These are phyloP conservation scores for Candida koratica DNA, from an alignment of 805 yeast species.

Conservation along the genomic window DNA sequence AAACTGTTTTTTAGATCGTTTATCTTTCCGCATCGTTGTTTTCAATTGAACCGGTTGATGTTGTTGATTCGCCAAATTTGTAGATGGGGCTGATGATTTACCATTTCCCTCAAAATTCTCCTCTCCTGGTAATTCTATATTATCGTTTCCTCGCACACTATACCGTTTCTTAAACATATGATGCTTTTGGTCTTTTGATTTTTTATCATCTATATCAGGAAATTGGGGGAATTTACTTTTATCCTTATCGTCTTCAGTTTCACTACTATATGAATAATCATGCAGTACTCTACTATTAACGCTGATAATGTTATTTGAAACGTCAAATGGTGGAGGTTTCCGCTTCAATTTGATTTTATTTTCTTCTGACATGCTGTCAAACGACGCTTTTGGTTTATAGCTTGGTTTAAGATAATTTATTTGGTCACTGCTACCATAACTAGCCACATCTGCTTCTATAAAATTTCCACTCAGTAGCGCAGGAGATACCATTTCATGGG, in stretches of 20 bases:
- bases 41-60: slow-evolving; percentile 39
- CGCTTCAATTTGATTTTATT: slow-evolving; percentile 17
- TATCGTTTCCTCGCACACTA: slow-evolving; percentile 14
- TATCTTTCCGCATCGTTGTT: slow-evolving; percentile 49
- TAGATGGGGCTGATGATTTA: slow-evolving; percentile 15
- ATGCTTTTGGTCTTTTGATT: slow-evolving; percentile 12
- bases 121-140: slow-evolving; percentile 8
- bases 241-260: slow-evolving; percentile 7
- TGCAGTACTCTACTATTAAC: slow-evolving; percentile 13
- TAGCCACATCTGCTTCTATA: slow-evolving; percentile 20
- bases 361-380: slow-evolving; percentile 12
- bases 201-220: slow-evolving; percentile 24
- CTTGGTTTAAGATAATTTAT: slow-evolving; percentile 1
- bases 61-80: slow-evolving; percentile 15
- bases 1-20: slow-evolving; percentile 45
- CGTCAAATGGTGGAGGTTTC: slow-evolving; percentile 22
- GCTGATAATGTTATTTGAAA: background rate
- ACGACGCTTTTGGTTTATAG: slow-evolving; percentile 12
- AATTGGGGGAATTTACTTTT: slow-evolving; percentile 28
- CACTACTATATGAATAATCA: slow-evolving; percentile 9
- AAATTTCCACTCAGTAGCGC: slow-evolving; percentile 28
- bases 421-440: slow-evolving; percentile 19
- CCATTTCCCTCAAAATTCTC: slow-evolving; percentile 14
- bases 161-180: slow-evolving; percentile 21
- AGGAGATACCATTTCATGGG: slow-evolving; percentile 20